Base-by-base conservation (phyloP, 352 stramenopile genomes). In the Pythium phragmitis region DNA sequence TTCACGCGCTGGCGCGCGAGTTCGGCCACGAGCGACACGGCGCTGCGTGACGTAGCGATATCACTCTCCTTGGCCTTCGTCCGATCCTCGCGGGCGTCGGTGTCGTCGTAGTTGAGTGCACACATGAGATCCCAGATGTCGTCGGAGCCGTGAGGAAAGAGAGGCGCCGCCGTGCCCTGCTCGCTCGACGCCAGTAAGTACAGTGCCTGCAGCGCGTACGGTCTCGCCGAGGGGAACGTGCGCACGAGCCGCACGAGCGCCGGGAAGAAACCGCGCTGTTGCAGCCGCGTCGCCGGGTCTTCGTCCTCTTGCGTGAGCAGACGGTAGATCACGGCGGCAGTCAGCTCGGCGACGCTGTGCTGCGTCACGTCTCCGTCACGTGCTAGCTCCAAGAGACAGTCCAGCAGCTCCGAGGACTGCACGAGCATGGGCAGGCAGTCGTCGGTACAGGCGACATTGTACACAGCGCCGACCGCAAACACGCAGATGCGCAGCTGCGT, bases 381-480 rank as follows among this genome's bases (percentile, higher is more conserved):
- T 1, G 73, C 73, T 4, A 91, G 60, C 53, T 77, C 53, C 9
- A 80, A 19, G 11, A 91, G 53, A 1, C 77, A 75, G 23, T 77
- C 60, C 1, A 88, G 55, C 2, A 91, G 52, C 13, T 65, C 46
- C 0, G 39, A 51, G 0, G 74, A 84, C n/a, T 74, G 55, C 13
- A 57, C 67, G 3, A 93, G 72, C 9, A 90, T 53, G 33, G 73
- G 71, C 23, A 87, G 69, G 6, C 75, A 79, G 19, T 87, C 73
- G 46, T 91, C 85, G 64, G 78, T 87, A 61, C 82, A 91, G 17
- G 79, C 75, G 33, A 93, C 85, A 50, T 91, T 91, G 75, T 89
- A 93, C 7, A 93, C 68, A 17, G 82, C 79, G 6, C 75, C 72
- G 26, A 90, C 67, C 4, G 82, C 80, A 45, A 93, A 91, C 4